Evolutionary conservation across 495 filamentous ascomycete genomes (phyloP).

Genomic region (Arthonia radiata): DNA sequence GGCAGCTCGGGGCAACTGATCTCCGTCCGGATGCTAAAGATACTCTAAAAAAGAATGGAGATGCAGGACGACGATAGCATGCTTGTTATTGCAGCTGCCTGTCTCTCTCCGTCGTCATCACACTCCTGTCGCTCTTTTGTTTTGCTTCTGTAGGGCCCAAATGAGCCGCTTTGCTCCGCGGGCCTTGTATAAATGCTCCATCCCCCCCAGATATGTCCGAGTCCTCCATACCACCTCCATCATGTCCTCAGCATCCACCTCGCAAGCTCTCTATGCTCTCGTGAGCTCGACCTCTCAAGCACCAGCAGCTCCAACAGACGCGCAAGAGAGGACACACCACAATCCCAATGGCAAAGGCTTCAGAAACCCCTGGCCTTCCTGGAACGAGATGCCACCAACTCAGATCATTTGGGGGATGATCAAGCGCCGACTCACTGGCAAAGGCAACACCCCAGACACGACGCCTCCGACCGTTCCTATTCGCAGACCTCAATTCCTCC

Average conservation of each 20-base stretch:
- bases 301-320: slow-evolving; percentile 27
- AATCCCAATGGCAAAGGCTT: slow-evolving; percentile 29
- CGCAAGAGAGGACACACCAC: slow-evolving; percentile 29
- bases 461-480: slow-evolving; percentile 43
- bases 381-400: no score
- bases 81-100: not conserved
- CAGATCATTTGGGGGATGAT: no score
- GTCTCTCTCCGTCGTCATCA: not conserved
- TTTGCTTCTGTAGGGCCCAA: no score
- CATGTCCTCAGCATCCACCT: slow-evolving; percentile 7
- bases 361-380: slow-evolving; percentile 21
- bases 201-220: not conserved
- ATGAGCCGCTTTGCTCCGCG: no score
- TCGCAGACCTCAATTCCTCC: slow-evolving; percentile 43
- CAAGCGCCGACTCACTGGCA: slow-evolving; percentile 33
- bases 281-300: slow-evolving; percentile 21
- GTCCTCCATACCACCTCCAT: not conserved
- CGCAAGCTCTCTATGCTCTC: slow-evolving; percentile 27
- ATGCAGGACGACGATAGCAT: not conserved
- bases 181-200: not conserved
- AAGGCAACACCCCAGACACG: slow-evolving; percentile 32
- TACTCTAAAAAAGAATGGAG: not conserved
- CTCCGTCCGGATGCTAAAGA: no score
- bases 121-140: not conserved
- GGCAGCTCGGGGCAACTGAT: not conserved